phyloP scores from a whole-genome alignment of 108 stramenopile species.

The Schizochytrium sp. region DNA sequence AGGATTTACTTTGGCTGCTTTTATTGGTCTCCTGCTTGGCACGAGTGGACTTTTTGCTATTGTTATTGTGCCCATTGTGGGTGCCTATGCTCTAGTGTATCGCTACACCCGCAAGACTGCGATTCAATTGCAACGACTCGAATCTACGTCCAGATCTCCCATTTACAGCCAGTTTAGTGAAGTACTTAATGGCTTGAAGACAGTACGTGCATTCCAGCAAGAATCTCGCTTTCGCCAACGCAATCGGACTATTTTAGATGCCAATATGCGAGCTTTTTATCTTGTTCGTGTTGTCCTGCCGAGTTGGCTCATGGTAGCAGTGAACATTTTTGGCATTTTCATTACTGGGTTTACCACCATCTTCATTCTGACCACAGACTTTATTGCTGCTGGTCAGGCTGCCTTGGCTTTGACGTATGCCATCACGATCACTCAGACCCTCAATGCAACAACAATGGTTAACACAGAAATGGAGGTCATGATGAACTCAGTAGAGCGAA shows the following conservation, averaged over 20 bases:
- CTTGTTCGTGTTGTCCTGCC: conserved; percentile 82
- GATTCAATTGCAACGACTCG: conserved; percentile 90
- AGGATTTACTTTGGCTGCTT: conserved; percentile 79
- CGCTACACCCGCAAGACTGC: conserved; percentile 70
- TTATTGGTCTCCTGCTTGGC: conserved; percentile 79
- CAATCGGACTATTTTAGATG: conserved; percentile 82
- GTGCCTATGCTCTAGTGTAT: neutral
- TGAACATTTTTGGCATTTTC: conserved; percentile 85
- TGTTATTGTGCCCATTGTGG: conserved; percentile 73
- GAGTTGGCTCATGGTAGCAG: conserved; percentile 92
- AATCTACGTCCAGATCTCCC: conserved; percentile 84
- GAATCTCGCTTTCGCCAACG: conserved; percentile 78
- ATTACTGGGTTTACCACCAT: conserved; percentile 81
- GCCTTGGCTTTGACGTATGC: conserved; percentile 92
- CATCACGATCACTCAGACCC: conserved; percentile 83
- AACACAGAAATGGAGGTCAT: conserved; percentile 91
- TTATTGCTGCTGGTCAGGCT: conserved; percentile 71
- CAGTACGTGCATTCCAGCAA: conserved; percentile 87
- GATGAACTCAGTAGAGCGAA: conserved; percentile 61
- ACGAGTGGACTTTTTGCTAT: conserved; percentile 65
- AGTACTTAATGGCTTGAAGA: conserved; percentile 88
- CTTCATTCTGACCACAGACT: conserved; percentile 74
- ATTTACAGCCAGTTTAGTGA: conserved; percentile 92
- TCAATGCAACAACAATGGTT: conserved; percentile 89
- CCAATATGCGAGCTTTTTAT: conserved; percentile 86